Evolutionary conservation across 2,329 filamentous ascomycete genomes (phyloP), one percentile per base, ranked within the genome.

Genomic region (Setomelanomma holmii): DNA sequence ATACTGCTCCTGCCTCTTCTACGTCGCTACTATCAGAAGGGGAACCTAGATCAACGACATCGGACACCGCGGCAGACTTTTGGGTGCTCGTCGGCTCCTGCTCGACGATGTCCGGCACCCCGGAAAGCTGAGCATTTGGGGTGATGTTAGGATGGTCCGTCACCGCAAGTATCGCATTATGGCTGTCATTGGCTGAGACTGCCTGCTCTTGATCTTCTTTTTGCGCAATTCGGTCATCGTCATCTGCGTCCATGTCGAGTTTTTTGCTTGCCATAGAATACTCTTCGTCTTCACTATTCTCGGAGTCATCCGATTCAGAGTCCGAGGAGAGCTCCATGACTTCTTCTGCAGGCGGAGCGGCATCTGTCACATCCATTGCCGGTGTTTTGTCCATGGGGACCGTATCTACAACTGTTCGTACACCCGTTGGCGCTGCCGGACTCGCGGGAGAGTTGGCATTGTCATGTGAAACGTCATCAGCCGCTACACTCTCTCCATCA

Each of bases 11-110:
- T n/a, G 2, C 7, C 16, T 36, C 20, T 21, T 51, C 19, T 10
- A 45, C 34, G 17, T 57, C 47, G 19, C 39, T 46, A 14, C 50
- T 45, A 19, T 46, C 51, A 10, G 61, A 60, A 4, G 55, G 55
- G 6, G 67, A 66, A 8, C 60, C 64, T 17, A 69, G 46, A 51
- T 72, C 63, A 21, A 69, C 49, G 7, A 69, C 46, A 22, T 61
- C 58, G 20, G 58, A 55, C 2, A 36, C 42, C 33, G 40, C 35
- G n/a, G 40, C 39, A 17, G 55, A 52, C 5, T 22, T 49, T 2
- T 58, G 40, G 12, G 42, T 63, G 10, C 22, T 41, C 17, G 14
- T 5, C 27, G 22, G 16, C n/a, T 4, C 10, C 10, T 30, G 10
- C 10, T 30, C 27, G 27, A 3, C 27, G 10, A 6, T 30, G 3